Evolutionary conservation across 2,329 filamentous ascomycete genomes (phyloP), one percentile per base, ranked within the genome.

Genomic region (Calonectria crousiana): DNA sequence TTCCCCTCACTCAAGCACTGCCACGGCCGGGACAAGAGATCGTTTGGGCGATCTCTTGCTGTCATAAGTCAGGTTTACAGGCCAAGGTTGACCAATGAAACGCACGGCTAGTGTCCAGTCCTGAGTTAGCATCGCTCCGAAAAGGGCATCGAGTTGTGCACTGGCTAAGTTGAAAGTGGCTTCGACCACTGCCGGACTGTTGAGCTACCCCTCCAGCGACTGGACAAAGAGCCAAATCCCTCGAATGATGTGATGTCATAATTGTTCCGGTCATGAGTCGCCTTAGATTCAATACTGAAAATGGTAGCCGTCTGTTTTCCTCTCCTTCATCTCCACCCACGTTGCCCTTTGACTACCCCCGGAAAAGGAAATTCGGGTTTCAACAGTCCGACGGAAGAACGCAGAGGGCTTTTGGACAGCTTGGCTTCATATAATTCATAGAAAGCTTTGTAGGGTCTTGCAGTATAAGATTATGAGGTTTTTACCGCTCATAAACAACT

Each of bases 321-420:
- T 11, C 34, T 23, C 23, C 47, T 53, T 65, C 67, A 3, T 58
- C 53, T 38, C 53, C 38, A 41, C 68, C 34, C 28, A 70, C 23
- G 13, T 23, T 41, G 14, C 44, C 68, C 49, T 26, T 26, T 66
- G 67, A 72, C 51, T 71, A 72, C 67, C 71, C 77, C 74, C 72
- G 3, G 77, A 80, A 67, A 69, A 76, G 79, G 76, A 81, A 81
- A 67, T 64, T 79, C 79, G 79, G 75, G 71, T 65, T 71, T 32
- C 62, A 77, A 78, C 74, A 76, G 68, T 81, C 79, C 79, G 79
- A 81, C 76, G 77, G 79, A 79, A 78, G 77, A 81, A 67, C 78
- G 74, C 77, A 69, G 65, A 66, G 68, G 47, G n/a, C 20, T 64
- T 64, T 18, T 65, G 51, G 56, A 36, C 66, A 66, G 56, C 41